Base-by-base conservation (phyloP, 176 grass and related monocot species). In the Microstegium vimineum region DNA sequence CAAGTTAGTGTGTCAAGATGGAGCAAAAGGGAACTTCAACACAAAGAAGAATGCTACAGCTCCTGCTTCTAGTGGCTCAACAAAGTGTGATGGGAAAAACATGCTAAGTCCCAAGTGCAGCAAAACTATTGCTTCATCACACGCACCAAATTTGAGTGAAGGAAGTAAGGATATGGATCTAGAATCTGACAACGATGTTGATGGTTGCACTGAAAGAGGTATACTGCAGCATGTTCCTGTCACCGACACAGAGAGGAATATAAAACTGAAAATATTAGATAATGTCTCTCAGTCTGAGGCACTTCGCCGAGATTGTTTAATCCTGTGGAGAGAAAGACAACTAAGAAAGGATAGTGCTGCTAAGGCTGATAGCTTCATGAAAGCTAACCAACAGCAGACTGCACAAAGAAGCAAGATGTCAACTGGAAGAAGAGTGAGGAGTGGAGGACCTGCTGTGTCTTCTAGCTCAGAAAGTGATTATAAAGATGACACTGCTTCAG, bases 91-190 rank as follows among this genome's bases (percentile, higher is more conserved):
- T 37, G 59, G 59, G 28, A 84, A 66, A 75, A 70, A 79, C 32
- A 26, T 84, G 27, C 57, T n/a, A 60, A 75, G 47, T 68, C 47
- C 76, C 14, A 84, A 84, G 27, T 60, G 16, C 49, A 75, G 68
- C 68, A 79, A 88, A 84, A 80, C 75, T 49, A 47, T 80, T 49
- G 62, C 47, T 66, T 88, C 81, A 67, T 74, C 34, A 4, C 30
- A 47, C 65, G 20, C 22, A 36, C 75, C 68, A 61, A 80, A 84
- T 32, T 41, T 62, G 56, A 72, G 64, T 26, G 42, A 83, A 74
- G 75, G 76, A 80, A 80, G 81, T 75, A 25, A 15, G 10, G 73
- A 66, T 49, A 75, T 75, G 62, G 42, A 84, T 56, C 38, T 67
- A 38, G 61, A 80, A 60, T 80, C 75, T 51, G 69, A 73, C 45